Base-by-base conservation (phyloP, 306 rosid species). In the Quercus cerris region DNA sequence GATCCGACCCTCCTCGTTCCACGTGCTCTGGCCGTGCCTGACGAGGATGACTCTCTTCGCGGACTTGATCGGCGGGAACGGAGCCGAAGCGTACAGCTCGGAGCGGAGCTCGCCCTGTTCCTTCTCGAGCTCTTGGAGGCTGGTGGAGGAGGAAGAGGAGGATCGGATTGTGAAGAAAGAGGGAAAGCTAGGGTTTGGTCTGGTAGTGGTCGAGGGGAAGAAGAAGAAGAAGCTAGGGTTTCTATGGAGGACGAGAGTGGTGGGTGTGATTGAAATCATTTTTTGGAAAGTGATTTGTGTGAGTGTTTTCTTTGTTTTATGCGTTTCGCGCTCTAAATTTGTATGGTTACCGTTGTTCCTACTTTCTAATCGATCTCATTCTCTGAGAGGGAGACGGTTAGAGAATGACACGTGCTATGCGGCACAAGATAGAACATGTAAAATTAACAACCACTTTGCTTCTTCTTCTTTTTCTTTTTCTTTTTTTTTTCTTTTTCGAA, bases 21-120 rank as follows among this genome's bases (percentile, higher is more conserved):
- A 95, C 19, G 94, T 95, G 88, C 99, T 95, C 86, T 95, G 96
- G 6, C 97, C 97, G 56, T 95, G 99, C 84, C 99, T 86, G 70
- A 95, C 98, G 81, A 93, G 84, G 46, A 95, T 93, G 56, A 94
- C 97, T 71, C 97, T 88, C 92, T 93, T 94, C 2, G 91, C 84
- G 28, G 64, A 75, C 86, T 68, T 91, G 18, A 90, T 76, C 2
- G 87, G 87, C 64, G 86, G 94, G 38, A 91, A 84, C 35, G 86
- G 78, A 22, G 49, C 31, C 73, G 87, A 84, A 52, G 87, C 44
- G 22, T 70, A 69, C 3, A 85, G 86, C 80, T 86, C 90, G 56
- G 91, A 87, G 41, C 75, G 46, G 19, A 82, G 75, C n/a, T 81
- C 85, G 7, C 44, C 73, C 25, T 80, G 46, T 22, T 83, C 79